Conservation (phyloP, 1,284 basidiomycete genomes). For the Mycosarcoma mackinlayi region DNA sequence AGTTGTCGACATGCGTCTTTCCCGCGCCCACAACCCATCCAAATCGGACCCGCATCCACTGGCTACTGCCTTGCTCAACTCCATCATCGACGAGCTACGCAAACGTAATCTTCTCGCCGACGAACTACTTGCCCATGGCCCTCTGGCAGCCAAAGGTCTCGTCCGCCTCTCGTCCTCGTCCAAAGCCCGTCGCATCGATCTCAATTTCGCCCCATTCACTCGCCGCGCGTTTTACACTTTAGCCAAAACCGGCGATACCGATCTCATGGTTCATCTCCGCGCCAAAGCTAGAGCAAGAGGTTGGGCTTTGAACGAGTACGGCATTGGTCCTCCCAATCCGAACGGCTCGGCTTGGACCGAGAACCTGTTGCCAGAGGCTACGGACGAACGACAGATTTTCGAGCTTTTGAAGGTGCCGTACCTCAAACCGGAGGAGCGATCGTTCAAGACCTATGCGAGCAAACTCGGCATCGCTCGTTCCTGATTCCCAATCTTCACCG, state of each 20-base stretch:
- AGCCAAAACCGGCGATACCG: constrained; percentile 39
- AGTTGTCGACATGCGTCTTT: constrained; percentile 16
- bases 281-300: constrained; percentile 19
- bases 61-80: constrained; percentile 13
- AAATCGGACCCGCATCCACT: constrained; percentile 13
- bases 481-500: not conserved
- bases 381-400: constrained; percentile 36
- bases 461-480: constrained; percentile 12
- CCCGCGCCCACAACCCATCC: constrained; percentile 5
- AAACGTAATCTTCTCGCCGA: constrained; percentile 18
- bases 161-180: constrained; percentile 16
- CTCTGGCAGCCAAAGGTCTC: constrained; percentile 26
- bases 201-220: constrained; percentile 38
- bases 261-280: constrained; percentile 37
- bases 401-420: constrained; percentile 25
- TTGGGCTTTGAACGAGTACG: constrained; percentile 41
- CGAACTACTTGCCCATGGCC: constrained; percentile 27
- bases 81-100: constrained; percentile 12
- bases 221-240: constrained; percentile 40
- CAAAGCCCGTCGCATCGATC: constrained; percentile 29
- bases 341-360: constrained; percentile 39
- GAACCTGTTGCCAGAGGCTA: constrained; percentile 24
- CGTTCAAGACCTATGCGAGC: constrained; percentile 16
- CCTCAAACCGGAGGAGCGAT: constrained; percentile 26
- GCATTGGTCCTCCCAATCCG: constrained; percentile 29